Evolutionary conservation across 2,329 filamentous ascomycete genomes (phyloP).

Genomic region (Phaeosphaeriaceae sp.): DNA sequence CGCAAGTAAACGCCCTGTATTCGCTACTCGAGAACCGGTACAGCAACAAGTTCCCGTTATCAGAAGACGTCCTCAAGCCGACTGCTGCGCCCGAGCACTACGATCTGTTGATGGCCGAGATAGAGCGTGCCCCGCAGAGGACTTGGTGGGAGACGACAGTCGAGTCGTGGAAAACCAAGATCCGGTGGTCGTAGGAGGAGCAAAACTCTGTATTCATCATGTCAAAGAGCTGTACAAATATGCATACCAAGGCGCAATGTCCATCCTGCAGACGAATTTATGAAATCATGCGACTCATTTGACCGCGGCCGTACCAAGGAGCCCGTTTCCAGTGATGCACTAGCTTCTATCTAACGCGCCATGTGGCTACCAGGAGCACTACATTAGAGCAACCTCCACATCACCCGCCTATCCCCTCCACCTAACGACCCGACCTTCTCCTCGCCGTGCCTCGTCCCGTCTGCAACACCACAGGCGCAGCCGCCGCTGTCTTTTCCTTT

Average conservation of each 20-base stretch:
- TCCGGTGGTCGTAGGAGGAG: conserved; percentile 37
- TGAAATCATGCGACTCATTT: too few species aligned
- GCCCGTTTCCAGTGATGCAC: too few species aligned
- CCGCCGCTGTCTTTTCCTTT: not conserved
- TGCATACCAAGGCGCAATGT: not conserved
- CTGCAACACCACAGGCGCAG: not conserved
- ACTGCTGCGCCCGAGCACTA: conserved; percentile 47
- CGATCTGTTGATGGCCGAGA: conserved; percentile 44
- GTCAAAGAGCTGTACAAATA: conserved; percentile 1
- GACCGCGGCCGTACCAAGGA: too few species aligned
- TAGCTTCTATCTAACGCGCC: too few species aligned
- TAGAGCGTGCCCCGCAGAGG: conserved; percentile 44
- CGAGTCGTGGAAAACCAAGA: conserved; percentile 49
- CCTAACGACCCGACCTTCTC: not conserved
- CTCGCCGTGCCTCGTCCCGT: not conserved
- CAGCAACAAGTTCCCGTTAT: conserved; percentile 49
- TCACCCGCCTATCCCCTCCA: not conserved
- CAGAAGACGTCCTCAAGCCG: conserved; percentile 39
- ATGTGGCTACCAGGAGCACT: too few species aligned
- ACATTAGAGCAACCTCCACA: too few species aligned
- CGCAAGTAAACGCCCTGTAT: conserved; percentile 66
- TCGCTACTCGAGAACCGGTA: conserved; percentile 68
- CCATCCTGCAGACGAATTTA: not conserved
- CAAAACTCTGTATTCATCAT: not conserved
- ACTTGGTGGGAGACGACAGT: conserved; percentile 45